These are phyloP conservation scores for Saccharum hybrid DNA, from an alignment of 202 grass and related monocot genomes.

Conservation along the genomic window DNA sequence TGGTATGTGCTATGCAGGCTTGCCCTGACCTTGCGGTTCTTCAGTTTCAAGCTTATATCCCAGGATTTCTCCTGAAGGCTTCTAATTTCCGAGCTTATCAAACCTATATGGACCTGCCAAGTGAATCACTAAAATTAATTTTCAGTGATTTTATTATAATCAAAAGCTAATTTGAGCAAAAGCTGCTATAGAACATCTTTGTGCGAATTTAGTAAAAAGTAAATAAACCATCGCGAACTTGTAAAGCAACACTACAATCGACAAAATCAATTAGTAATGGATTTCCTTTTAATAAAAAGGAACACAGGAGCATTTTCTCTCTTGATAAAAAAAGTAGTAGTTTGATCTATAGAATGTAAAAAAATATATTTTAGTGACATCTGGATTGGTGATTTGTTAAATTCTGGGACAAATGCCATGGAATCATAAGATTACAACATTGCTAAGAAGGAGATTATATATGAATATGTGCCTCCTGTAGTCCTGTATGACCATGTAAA, in stretches of 20 bases:
- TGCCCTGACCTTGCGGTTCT: conserved; percentile 65
- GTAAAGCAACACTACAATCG: not conserved
- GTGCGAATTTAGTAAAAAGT: not conserved
- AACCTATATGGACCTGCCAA: conserved; percentile 65
- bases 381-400: not conserved
- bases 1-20: conserved; percentile 1
- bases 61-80: conserved; percentile 70
- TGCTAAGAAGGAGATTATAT: conserved; percentile 15
- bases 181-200: conserved; percentile 13
- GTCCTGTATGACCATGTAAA: not conserved
- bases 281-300: not conserved
- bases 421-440: not conserved
- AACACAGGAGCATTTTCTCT: too few relatives aligned
- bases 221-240: not conserved
- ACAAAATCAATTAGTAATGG: not conserved
- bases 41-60: conserved; percentile 64
- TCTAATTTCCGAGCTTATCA: conserved; percentile 68
- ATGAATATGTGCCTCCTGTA: not conserved
- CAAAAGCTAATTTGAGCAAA: conserved; percentile 8
- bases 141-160: conserved; percentile 27
- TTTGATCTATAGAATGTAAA: conserved; percentile 1
- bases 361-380: not conserved
- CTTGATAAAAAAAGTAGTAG: not conserved
- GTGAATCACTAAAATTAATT: conserved; percentile 26
- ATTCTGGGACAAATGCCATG: not conserved